These are phyloP conservation scores for Camelina laxa DNA, from an alignment of 345 rosid species.

Conservation along the genomic window DNA sequence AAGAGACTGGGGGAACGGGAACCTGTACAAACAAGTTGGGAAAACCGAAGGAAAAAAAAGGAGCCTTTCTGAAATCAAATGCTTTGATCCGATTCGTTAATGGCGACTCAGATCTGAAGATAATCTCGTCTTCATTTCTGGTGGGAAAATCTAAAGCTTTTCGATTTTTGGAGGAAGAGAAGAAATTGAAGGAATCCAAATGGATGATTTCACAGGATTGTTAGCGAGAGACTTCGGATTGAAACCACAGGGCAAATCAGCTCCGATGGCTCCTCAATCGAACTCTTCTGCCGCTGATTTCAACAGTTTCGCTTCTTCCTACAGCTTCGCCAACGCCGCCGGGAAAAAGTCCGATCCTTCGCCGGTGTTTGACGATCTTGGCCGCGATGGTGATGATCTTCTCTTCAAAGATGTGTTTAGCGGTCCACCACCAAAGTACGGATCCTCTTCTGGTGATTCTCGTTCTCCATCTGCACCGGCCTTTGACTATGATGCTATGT, in stretches of 20 bases:
- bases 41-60: background rate
- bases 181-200: constrained; percentile 22
- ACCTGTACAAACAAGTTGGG: background rate
- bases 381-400: constrained; percentile 32
- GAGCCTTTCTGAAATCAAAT: background rate
- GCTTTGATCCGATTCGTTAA: background rate
- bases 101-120: constrained; percentile 21
- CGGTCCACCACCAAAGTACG: constrained; percentile 57
- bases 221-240: constrained; percentile 65
- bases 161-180: background rate
- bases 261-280: constrained; percentile 73
- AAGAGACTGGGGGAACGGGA: background rate
- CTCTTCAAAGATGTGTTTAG: constrained; percentile 59
- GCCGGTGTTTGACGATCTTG: constrained; percentile 54
- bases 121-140: background rate
- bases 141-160: background rate
- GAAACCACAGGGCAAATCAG: constrained; percentile 78
- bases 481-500: constrained; percentile 61
- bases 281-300: constrained; percentile 33
- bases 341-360: constrained; percentile 41
- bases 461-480: constrained; percentile 37
- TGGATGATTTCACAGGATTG: constrained; percentile 80
- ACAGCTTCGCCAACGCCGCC: constrained; percentile 44
- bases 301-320: constrained; percentile 34
- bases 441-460: constrained; percentile 46